phyloP scores from a whole-genome alignment of 2,329 filamentous ascomycete genomes.

The Tolypocladium paradoxum region DNA sequence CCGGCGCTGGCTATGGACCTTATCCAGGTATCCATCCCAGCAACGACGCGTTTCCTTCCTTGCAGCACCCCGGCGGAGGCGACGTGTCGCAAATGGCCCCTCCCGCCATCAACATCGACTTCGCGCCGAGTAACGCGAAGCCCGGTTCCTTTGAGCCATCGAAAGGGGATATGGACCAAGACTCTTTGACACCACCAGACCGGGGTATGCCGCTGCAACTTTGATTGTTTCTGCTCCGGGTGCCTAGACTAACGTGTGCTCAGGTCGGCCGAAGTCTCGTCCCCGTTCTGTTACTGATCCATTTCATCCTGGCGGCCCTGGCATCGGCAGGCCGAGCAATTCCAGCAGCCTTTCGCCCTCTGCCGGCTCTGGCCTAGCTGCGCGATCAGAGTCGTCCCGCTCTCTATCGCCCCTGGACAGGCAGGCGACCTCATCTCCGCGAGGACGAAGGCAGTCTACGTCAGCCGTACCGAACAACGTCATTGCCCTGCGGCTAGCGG shows the following conservation, averaged over 20 bases:
- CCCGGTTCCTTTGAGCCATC: conserved; percentile 30
- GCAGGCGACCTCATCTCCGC: conserved; percentile 26
- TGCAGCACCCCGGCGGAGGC: conserved; percentile 33
- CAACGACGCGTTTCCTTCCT: conserved; percentile 41
- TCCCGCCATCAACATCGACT: conserved; percentile 92
- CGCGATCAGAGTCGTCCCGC: conserved; percentile 37
- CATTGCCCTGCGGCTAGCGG: conserved; percentile 81
- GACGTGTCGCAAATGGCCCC: conserved; percentile 74
- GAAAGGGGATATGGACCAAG: conserved; percentile 56
- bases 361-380: conserved; percentile 31
- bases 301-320: conserved; percentile 37
- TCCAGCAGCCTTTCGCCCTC: conserved; percentile 39
- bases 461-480: conserved; percentile 52
- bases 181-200: conserved; percentile 76
- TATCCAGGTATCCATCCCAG: conserved; percentile 26
- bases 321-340: conserved; percentile 27
- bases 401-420: conserved; percentile 51
- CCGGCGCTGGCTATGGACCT: conserved; percentile 27
- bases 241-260: neutral
- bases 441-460: conserved; percentile 46
- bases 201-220: conserved; percentile 36
- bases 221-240: conserved; percentile 3
- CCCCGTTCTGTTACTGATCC: conserved; percentile 50
- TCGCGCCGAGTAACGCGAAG: conserved; percentile 60
- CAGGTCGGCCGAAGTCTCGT: conserved; percentile 37